Base-by-base conservation (phyloP, 1,139 yeast genomes). In the Tardiomyces digboiensis region DNA sequence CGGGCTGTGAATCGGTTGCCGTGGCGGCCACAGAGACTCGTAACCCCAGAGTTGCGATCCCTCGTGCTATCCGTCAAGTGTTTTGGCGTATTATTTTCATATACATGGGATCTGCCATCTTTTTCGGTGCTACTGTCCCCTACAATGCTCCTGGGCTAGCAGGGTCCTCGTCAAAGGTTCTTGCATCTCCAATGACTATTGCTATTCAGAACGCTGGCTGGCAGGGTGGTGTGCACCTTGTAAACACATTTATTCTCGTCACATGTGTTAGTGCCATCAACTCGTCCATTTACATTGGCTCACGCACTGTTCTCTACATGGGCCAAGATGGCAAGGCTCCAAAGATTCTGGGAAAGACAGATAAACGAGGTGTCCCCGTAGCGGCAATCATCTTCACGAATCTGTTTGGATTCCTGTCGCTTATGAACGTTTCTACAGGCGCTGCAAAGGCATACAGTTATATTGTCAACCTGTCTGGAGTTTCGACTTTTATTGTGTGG, bases 1-100 rank as follows among this genome's bases (percentile, higher is more conserved):
- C 75, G n/a, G 95, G 93, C 23, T 81, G 89, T 49, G 97, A 89
- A 65, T 74, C 85, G 53, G 84, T 85, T 23, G 96, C 95, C 55
- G 76, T 89, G 46, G 78, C 95, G 4, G 91, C 94, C 18, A 95
- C 95, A 60, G 97, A 89, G 66, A 76, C 91, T 42, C 73, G 76
- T 42, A 83, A 85, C 64, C 96, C 97, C 46, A 73, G 84, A 60
- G 78, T 76, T 52, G 74, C 93, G 13, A 85, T 89, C 43, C 96
- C 96, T 46, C 74, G 75, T 48, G 96, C 96, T 26, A 84, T 86
- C 57, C 77, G 81, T 56, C 84, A 84, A 59, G 94, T 87, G 33
- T 77, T 87, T 53, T 75, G 78, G 68, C 77, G 97, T 65, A 86
- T 89, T 54, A 64, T 85, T 51, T 67, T 87, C 46, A 84, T 89